Base-by-base conservation (phyloP, 805 yeast species). In the Candida loeiensis region DNA sequence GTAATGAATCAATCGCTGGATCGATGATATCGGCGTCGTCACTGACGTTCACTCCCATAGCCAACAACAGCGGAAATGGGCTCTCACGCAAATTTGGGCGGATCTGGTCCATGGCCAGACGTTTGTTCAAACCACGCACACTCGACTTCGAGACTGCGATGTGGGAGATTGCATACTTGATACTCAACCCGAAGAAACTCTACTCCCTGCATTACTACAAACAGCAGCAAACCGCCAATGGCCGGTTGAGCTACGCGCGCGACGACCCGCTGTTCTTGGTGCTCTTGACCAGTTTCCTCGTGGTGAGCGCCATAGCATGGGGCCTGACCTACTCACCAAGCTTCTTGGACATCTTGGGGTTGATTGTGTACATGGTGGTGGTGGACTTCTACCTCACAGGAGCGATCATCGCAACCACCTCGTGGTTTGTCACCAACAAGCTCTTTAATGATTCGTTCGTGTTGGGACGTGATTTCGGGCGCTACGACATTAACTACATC, bases 241-340 rank as follows among this genome's bases (percentile, higher is more conserved):
- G 60, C 15, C 81, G 79, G 53, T 77, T 82, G 50, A 77, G 79
- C 47, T 88, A 95, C 82, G 81, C 95, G 1, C 73, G 97, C 47
- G 96, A 90, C 60, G 97, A 89, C 59, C 97, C 97, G 0, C 81
- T 93, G 19, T 89, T 90, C 55, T 79, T 86, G 45, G 74, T 90
- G 22, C 64, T 90, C 29, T 66, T 89, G 38, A 74, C 85, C n/a
- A 66, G 71, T 2, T 74, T 89, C 44, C 63, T 90, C 19, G 70
- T 78, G 1, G 58, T 86, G 3, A 79, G 90, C 45, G 95, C 96
- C 0, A 55, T 90, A 16, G 93, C 88, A 1, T 89, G 96, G 96
- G 96, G 96, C 3, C 61, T 85, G 36, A 85, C 88, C 1, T 89
- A 86, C 56, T 74, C 85, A 2, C 83, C 88, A 3, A 70, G 76